phyloP scores from a whole-genome alignment of 805 yeast genomes.

The Starmerella kuoi region DNA sequence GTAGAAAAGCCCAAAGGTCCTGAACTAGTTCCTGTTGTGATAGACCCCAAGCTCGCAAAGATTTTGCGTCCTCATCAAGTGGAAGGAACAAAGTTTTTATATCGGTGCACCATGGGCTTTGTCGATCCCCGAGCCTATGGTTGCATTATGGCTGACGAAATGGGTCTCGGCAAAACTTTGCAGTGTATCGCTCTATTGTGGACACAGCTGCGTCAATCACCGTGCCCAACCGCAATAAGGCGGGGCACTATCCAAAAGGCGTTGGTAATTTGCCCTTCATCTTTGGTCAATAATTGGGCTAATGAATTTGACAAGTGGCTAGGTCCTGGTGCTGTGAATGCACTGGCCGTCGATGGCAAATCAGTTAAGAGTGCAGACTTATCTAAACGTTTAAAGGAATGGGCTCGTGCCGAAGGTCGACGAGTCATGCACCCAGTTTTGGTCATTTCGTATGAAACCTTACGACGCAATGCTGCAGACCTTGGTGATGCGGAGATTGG shows the following conservation, averaged over 20 bases:
- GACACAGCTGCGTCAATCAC: conserved; percentile 83
- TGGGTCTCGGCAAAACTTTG: conserved; percentile 87
- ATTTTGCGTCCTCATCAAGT: conserved; percentile 91
- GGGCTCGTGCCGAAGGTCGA: conserved; percentile 85
- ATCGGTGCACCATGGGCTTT: conserved; percentile 81
- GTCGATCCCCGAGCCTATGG: conserved; percentile 60
- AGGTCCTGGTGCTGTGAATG: conserved; percentile 79
- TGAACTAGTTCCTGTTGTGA: conserved; percentile 82
- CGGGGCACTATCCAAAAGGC: conserved; percentile 75
- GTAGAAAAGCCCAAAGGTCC: conserved; percentile 34
- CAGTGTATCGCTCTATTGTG: conserved; percentile 86
- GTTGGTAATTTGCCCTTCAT: conserved; percentile 89
- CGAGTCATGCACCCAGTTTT: conserved; percentile 84
- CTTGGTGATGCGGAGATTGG: conserved; percentile 73
- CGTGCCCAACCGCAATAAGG: conserved; percentile 45
- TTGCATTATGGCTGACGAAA: conserved; percentile 96
- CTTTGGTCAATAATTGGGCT: conserved; percentile 92
- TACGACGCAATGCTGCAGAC: conserved; percentile 70
- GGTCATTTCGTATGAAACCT: conserved; percentile 87
- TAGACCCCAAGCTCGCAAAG: conserved; percentile 77
- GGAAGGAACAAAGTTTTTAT: conserved; percentile 85
- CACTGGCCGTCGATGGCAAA: conserved; percentile 88
- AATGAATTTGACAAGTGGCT: conserved; percentile 91
- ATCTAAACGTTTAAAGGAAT: conserved; percentile 52
- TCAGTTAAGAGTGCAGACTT: conserved; percentile 55